A percentile compares a stretch with the other conserved stretches of the same genome.
Evolutionary conservation across 1,284 basidiomycete species (phyloP).

Genomic region (Ustilago nuda): DNA sequence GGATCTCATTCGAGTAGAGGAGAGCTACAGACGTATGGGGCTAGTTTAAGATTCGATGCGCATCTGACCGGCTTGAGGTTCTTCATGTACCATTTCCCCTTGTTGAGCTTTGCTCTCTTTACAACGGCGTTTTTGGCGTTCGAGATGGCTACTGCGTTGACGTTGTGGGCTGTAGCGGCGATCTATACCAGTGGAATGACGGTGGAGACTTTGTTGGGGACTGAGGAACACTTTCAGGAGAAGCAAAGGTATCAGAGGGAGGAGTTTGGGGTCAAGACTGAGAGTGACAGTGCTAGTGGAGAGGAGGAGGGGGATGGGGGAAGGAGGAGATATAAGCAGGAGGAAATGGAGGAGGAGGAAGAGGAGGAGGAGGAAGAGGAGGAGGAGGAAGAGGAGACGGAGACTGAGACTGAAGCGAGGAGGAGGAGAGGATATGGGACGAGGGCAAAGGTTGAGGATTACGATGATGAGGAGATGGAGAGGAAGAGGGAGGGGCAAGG

Average conservation of each 20-base stretch:
- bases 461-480: constrained; percentile 12
- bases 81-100: constrained; percentile 65
- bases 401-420: constrained; percentile 41
- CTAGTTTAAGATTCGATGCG: constrained; percentile 64
- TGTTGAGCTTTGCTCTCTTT: constrained; percentile 61
- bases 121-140: constrained; percentile 60
- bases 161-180: constrained; percentile 60
- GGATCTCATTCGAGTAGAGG: constrained; percentile 55
- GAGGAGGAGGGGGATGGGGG: constrained; percentile 11
- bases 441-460: constrained; percentile 41
- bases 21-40: constrained; percentile 61
- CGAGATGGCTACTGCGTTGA: constrained; percentile 63
- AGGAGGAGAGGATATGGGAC: background rate
- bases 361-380: constrained; percentile 36
- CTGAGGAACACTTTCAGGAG: constrained; percentile 42
- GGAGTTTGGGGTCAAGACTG: constrained; percentile 2
- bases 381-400: constrained; percentile 38
- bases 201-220: constrained; percentile 18
- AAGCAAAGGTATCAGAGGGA: constrained; percentile 8
- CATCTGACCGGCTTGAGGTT: constrained; percentile 62
- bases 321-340: background rate
- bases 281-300: constrained; percentile 12
- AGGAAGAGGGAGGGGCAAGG: constrained; percentile 3
- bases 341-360: constrained; percentile 18
- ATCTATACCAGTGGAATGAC: constrained; percentile 57